phyloP scores from a whole-genome alignment of 1,139 yeast genomes.

The Geotrichum restrictum region DNA sequence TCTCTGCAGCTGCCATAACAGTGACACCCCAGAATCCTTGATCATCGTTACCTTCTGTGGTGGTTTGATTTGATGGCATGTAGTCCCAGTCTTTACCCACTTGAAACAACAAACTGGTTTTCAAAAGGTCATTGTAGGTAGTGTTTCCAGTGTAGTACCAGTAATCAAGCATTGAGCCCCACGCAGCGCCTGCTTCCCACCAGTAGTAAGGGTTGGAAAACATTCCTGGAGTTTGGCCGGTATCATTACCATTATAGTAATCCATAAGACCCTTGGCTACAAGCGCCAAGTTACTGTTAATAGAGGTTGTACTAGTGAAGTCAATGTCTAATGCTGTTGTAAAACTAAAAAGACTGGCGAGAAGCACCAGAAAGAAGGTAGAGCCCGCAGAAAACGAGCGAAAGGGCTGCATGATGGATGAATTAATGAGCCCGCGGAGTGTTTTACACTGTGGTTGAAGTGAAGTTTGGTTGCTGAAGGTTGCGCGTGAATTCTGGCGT shows the following conservation, averaged over 20 bases:
- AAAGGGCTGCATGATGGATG: neutral
- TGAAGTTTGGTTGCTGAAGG: too few species aligned
- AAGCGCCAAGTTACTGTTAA: constrained; percentile 48
- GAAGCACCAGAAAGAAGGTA: neutral
- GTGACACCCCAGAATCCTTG: constrained; percentile 90
- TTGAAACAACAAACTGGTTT: constrained; percentile 60
- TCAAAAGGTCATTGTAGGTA: constrained; percentile 53
- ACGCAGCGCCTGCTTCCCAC: constrained; percentile 94
- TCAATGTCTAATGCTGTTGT: constrained; percentile 22
- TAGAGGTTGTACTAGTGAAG: constrained; percentile 27
- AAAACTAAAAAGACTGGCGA: neutral
- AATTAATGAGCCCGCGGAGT: neutral
- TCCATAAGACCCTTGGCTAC: constrained; percentile 63
- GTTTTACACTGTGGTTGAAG: too few species aligned
- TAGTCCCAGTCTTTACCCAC: constrained; percentile 63
- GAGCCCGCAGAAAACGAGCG: constrained; percentile 3
- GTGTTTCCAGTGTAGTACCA: constrained; percentile 59
- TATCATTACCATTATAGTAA: constrained; percentile 60
- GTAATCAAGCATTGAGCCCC: constrained; percentile 72
- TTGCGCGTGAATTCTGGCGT: too few species aligned
- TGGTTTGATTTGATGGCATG: constrained; percentile 70
- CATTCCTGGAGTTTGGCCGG: constrained; percentile 64
- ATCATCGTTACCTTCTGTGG: constrained; percentile 87
- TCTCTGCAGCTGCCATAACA: constrained; percentile 78
- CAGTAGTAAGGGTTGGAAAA: constrained; percentile 76